phyloP scores from a whole-genome alignment of 2,329 filamentous ascomycete genomes.

The Microsporum ferrugineum region DNA sequence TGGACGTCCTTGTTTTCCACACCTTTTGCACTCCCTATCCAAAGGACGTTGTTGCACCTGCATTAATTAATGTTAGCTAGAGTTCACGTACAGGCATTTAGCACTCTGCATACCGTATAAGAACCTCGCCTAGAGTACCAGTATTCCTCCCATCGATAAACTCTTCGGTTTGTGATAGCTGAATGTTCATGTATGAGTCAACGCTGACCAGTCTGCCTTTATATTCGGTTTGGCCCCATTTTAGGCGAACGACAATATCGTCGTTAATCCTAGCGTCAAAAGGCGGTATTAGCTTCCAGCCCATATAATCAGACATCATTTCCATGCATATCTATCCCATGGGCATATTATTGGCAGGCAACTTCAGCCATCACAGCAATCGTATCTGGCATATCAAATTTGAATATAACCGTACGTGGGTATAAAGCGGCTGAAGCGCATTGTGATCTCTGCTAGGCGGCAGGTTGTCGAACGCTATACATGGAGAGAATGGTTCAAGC shows the following conservation, averaged over 20 bases:
- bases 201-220: constrained; percentile 84
- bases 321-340: neutral
- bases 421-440: neutral
- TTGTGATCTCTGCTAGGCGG: neutral
- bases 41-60: constrained; percentile 95
- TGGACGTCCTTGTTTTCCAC: constrained; percentile 38
- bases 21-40: constrained; percentile 55
- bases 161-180: constrained; percentile 82
- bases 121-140: constrained; percentile 74
- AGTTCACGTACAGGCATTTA: constrained; percentile 15
- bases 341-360: neutral
- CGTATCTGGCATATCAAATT: neutral
- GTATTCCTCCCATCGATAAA: constrained; percentile 80
- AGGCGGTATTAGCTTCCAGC: neutral
- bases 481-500: neutral
- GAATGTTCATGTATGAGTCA: constrained; percentile 98
- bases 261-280: constrained; percentile 61
- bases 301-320: neutral
- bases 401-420: neutral
- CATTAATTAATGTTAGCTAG: constrained; percentile 2
- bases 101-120: constrained; percentile 57
- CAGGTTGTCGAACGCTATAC: neutral
- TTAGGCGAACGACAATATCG: constrained; percentile 80
- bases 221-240: constrained; percentile 98
- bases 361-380: neutral